Conservation (phyloP, 225 moss, liverwort and hornwort species). For the Climacium dendroides region DNA sequence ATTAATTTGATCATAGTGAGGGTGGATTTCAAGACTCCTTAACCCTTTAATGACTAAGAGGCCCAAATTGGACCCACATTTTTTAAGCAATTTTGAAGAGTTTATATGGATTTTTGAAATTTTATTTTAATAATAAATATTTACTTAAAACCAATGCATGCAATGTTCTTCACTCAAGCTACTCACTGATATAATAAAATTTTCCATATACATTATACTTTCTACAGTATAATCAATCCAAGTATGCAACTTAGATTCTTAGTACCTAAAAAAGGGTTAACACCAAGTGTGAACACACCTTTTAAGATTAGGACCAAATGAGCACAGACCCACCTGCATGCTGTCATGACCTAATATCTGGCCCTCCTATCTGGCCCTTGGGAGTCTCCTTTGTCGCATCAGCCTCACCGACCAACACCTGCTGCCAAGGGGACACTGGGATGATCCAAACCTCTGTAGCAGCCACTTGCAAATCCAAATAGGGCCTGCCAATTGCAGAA, state of each 20-base stretch:
- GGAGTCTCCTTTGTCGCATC: neutral
- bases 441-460: neutral
- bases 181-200: too few relatives aligned
- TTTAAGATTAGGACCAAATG: neutral
- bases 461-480: neutral
- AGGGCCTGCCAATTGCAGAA: neutral
- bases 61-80: too few relatives aligned
- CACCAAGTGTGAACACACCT: neutral
- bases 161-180: too few relatives aligned
- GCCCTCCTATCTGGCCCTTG: neutral
- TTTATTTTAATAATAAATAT: too few relatives aligned
- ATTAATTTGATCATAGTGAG: neutral
- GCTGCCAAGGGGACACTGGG: neutral
- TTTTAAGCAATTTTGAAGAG: too few relatives aligned
- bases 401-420: neutral
- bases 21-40: neutral
- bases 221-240: too few relatives aligned
- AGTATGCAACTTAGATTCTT: too few relatives aligned
- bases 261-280: too few relatives aligned
- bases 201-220: too few relatives aligned
- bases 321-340: neutral
- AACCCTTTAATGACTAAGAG: too few relatives aligned
- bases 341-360: neutral
- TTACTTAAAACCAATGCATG: too few relatives aligned
- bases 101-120: too few relatives aligned